Evolutionary conservation across 306 rosid genomes (phyloP).

Genomic region (Prunus kanzakura): DNA sequence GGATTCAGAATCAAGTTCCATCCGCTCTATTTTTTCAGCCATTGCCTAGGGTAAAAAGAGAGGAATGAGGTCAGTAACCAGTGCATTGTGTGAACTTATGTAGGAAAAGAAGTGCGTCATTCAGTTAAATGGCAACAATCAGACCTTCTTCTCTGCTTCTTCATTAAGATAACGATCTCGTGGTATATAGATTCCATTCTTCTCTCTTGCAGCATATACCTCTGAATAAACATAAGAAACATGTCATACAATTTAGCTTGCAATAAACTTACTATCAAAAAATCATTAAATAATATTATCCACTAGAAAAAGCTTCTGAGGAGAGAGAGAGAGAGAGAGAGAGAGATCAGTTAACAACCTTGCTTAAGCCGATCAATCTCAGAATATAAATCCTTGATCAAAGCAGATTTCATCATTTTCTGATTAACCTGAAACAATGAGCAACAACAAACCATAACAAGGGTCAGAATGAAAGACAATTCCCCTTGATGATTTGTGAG

Average conservation of each 20-base stretch:
- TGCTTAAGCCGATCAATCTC: conserved; percentile 97
- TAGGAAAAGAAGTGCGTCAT: not conserved
- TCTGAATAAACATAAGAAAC: conserved; percentile 37
- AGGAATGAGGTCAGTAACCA: conserved; percentile 14
- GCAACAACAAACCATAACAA: conserved; percentile 25
- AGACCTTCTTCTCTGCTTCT: conserved; percentile 98
- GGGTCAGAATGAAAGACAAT: conserved; percentile 4
- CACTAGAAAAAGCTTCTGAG: not conserved
- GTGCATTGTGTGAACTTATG: conserved; percentile 5
- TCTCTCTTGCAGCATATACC: conserved; percentile 99
- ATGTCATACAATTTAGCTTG: conserved; percentile 10
- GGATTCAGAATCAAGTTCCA: conserved; percentile 90
- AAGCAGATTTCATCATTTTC: conserved; percentile 99
- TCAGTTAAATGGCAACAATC: conserved; percentile 5
- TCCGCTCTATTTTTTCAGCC: conserved; percentile 94
- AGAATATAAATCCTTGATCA: conserved; percentile 93
- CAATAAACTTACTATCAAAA: not conserved
- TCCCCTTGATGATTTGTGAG: not conserved
- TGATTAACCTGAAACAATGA: conserved; percentile 74
- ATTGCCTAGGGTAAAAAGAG: conserved; percentile 59
- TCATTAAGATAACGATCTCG: conserved; percentile 97
- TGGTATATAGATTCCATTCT: conserved; percentile 97
- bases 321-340: conserved; percentile 14
- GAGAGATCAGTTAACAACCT: conserved; percentile 44
- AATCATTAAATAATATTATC: not conserved